Evolutionary conservation across 2,329 filamentous ascomycete species (phyloP).

Genomic region (Ambrosiella xylebori): DNA sequence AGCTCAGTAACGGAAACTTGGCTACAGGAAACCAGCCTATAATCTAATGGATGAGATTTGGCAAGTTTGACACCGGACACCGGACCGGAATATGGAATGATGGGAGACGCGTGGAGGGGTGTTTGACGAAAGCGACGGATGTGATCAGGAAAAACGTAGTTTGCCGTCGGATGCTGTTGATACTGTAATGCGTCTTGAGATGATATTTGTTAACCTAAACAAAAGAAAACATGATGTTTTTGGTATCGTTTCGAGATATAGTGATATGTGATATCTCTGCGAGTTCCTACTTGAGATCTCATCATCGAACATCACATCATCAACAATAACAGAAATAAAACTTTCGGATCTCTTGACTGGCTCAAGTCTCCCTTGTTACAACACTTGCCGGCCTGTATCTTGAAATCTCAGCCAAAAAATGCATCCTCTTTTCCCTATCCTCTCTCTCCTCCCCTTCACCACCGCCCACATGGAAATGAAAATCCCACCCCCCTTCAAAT

Average conservation of each 20-base stretch:
- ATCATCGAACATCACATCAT: too few relatives aligned
- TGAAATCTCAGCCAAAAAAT: background rate
- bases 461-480: constrained; percentile 20
- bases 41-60: background rate
- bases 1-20: too few relatives aligned
- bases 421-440: background rate
- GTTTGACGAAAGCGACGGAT: background rate
- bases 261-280: background rate
- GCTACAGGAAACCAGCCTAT: too few relatives aligned
- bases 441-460: constrained; percentile 9
- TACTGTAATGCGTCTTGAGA: background rate
- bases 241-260: background rate
- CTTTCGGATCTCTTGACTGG: too few relatives aligned
- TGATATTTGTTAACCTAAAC: background rate
- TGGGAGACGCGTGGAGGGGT: background rate
- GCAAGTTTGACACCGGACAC: background rate
- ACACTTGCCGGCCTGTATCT: too few relatives aligned
- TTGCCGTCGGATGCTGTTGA: background rate
- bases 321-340: too few relatives aligned
- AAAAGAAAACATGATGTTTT: background rate
- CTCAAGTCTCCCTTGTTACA: too few relatives aligned
- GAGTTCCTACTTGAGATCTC: too few relatives aligned
- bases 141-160: background rate
- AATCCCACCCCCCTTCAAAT: constrained; percentile 18
- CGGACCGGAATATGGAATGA: background rate